These are phyloP conservation scores for Arabis alpina DNA, from an alignment of 345 rosid species.

Conservation along the genomic window DNA sequence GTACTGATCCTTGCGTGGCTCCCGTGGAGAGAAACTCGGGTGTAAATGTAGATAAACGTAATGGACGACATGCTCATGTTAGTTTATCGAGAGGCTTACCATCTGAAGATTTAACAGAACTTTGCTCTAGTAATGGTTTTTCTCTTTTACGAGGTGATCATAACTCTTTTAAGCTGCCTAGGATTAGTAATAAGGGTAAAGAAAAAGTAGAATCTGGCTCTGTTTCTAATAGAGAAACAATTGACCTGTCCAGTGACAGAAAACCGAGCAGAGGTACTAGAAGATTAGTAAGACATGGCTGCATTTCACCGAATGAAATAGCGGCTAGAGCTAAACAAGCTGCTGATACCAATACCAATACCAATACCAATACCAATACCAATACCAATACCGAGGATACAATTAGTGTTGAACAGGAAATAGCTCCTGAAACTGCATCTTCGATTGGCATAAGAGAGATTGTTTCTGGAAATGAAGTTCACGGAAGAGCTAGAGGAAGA, in stretches of 20 bases:
- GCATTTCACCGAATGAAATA: conserved; percentile 77
- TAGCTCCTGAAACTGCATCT: conserved; percentile 42
- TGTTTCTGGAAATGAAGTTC: conserved; percentile 49
- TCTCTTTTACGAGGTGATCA: conserved; percentile 38
- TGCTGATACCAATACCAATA: conserved; percentile 43
- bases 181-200: conserved; percentile 64
- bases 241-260: conserved; percentile 47
- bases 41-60: conserved; percentile 32
- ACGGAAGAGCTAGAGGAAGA: conserved; percentile 58
- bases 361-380: conserved; percentile 36
- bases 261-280: conserved; percentile 50
- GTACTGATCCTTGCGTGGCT: conserved; percentile 34
- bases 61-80: conserved; percentile 37
- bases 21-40: conserved; percentile 36
- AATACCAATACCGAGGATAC: conserved; percentile 35
- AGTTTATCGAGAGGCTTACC: conserved; percentile 43
- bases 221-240: conserved; percentile 45
- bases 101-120: conserved; percentile 37
- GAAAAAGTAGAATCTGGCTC: conserved; percentile 49
- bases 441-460: conserved; percentile 48
- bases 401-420: conserved; percentile 30
- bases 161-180: conserved; percentile 39
- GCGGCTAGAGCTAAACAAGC: conserved; percentile 54
- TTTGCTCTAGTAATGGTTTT: conserved; percentile 37
- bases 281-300: conserved; percentile 87